phyloP scores from a whole-genome alignment of 352 stramenopile species.

The Globisporangium nagaii region DNA sequence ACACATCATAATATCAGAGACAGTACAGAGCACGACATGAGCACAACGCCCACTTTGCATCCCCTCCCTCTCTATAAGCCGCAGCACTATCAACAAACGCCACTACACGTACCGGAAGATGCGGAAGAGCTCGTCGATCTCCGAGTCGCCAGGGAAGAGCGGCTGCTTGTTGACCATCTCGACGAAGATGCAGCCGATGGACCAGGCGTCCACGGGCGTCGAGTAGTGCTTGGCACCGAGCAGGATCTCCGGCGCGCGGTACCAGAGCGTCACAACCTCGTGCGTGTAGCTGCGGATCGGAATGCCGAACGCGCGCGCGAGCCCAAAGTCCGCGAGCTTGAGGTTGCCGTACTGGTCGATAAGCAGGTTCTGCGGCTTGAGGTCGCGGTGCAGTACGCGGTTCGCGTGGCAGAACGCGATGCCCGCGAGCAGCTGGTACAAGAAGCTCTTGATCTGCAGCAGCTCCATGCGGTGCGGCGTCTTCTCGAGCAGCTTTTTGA shows the following conservation, averaged over 20 bases:
- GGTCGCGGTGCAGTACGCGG: slow-evolving; percentile 95
- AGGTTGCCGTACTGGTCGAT: slow-evolving; percentile 85
- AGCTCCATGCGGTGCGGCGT: slow-evolving; percentile 86
- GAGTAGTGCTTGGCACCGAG: slow-evolving; percentile 93
- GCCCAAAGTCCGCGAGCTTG: slow-evolving; percentile 91
- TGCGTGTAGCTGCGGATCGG: slow-evolving; percentile 89
- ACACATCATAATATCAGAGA: slow-evolving; percentile 1
- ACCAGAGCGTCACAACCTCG: slow-evolving; percentile 96
- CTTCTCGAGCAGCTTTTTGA: slow-evolving; percentile 90
- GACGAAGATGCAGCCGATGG: slow-evolving; percentile 91
- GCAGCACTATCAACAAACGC: neutral
- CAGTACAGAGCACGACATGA: neutral
- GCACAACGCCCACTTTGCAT: no score
- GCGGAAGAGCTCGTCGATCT: slow-evolving; percentile 99
- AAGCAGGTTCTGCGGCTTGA: slow-evolving; percentile 97
- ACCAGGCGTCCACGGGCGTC: slow-evolving; percentile 92
- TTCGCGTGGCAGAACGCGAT: slow-evolving; percentile 95
- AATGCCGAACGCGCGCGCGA: slow-evolving; percentile 86
- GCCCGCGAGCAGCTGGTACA: slow-evolving; percentile 76
- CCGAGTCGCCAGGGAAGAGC: slow-evolving; percentile 92
- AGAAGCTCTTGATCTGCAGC: slow-evolving; percentile 78
- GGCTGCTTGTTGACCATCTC: slow-evolving; percentile 92
- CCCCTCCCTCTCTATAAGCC: neutral
- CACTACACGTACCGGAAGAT: slow-evolving; percentile 87
- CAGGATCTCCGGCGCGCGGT: slow-evolving; percentile 93